Evolutionary conservation across 495 filamentous ascomycete genomes (phyloP), one percentile per base, ranked within the genome.

Genomic region (Lichina pygmaea): DNA sequence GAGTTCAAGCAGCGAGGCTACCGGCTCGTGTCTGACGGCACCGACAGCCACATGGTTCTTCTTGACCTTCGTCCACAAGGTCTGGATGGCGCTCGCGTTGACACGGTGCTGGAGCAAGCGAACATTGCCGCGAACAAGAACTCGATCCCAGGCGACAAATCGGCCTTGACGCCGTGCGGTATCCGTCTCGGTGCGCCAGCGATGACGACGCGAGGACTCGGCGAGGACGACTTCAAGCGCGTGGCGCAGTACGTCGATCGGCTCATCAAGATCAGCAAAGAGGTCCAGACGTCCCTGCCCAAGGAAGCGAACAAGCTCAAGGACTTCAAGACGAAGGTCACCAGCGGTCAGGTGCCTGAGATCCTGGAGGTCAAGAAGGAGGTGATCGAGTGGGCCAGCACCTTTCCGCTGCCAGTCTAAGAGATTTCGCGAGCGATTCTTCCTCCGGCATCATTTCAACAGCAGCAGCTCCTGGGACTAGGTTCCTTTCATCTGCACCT

Each of bases 71-170:
- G 84, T 50, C 64, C 75, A 49, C 70, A 82, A 57, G 60, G 60
- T 48, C 72, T 94, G 16, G 86, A 94, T 58, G 86, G 91, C 54
- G 91, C 91, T 37, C 83, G 91, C 62, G 82, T 95, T 38, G 91
- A 99, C 70, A 81, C 85, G 41, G 77, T 95, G 47, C 74, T 95
- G 3, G 91, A 99, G 66, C 82, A 93, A 60, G 85, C 91, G 62
- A 94, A 93, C 67, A 91, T 95, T 56, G 84, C 91, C 47, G 89
- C 81, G 71, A 99, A 99, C 77, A 99, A 99, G 73, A 99, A 99
- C 69, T 72, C 81, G 44, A 86, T 93, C 44, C 91, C 91, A 47
- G 91, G 91, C 49, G 91, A 99, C 71, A 95, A 92, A 70, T 91
- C 81, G 37, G 91, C 91, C 15, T 73, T 99, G 52, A 91, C 83